Evolutionary conservation across 2,329 filamentous ascomycete species (phyloP).

Genomic region (Eutypa lata): DNA sequence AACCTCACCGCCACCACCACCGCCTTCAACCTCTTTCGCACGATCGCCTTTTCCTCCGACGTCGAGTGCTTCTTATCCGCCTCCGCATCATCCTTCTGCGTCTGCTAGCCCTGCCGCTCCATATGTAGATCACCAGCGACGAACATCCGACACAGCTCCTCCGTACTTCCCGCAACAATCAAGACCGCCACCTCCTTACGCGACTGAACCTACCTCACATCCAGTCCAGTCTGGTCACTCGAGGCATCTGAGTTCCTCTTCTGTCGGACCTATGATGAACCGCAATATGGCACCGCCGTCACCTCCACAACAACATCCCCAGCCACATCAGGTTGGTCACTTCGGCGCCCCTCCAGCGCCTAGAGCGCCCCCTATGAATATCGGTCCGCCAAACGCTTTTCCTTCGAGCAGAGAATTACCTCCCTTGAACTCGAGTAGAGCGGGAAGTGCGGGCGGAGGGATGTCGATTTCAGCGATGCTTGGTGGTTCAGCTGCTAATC

Average conservation of each 20-base stretch:
- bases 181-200: constrained; percentile 21
- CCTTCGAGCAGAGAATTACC: constrained; percentile 29
- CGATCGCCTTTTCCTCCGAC: constrained; percentile 12
- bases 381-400: constrained; percentile 27
- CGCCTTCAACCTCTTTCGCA: constrained; percentile 3
- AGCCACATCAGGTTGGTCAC: constrained; percentile 26
- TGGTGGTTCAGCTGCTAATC: constrained; percentile 41
- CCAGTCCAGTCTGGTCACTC: constrained; percentile 22
- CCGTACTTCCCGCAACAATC: constrained; percentile 27
- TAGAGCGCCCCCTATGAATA: constrained; percentile 25
- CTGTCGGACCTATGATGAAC: constrained; percentile 21
- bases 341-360: constrained; percentile 25
- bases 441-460: constrained; percentile 47
- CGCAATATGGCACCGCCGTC: constrained; percentile 30
- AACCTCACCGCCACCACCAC: constrained; percentile 4
- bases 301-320: constrained; percentile 21
- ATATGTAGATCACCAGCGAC: constrained; percentile 25
- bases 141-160: constrained; percentile 23
- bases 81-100: constrained; percentile 19
- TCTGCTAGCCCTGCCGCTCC: constrained; percentile 24
- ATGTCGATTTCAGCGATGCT: constrained; percentile 64
- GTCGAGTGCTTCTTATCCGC: constrained; percentile 18
- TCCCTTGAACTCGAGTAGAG: constrained; percentile 39
- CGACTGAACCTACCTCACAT: constrained; percentile 25
- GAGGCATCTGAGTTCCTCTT: constrained; percentile 30